Conservation (phyloP, 495 filamentous ascomycete genomes). For the Sphaerosporella brunnea region DNA sequence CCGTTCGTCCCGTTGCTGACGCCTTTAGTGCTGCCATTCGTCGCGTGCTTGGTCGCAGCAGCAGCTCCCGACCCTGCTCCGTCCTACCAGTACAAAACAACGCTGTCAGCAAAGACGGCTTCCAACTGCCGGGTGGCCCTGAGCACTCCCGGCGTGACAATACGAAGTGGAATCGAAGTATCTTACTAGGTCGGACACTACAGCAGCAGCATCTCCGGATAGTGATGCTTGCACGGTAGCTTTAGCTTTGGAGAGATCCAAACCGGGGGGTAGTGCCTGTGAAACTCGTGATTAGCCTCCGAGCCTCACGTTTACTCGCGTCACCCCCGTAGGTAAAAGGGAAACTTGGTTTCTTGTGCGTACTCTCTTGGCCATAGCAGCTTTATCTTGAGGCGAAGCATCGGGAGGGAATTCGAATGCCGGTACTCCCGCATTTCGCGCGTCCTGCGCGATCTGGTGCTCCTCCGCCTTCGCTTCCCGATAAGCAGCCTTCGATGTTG, state of each 20-base stretch:
- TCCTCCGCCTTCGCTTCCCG: slow-evolving; percentile 44
- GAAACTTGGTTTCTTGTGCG: too few relatives aligned
- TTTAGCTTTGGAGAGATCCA: slow-evolving; percentile 13
- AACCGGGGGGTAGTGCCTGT: slow-evolving; percentile 19
- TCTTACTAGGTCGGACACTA: too few relatives aligned
- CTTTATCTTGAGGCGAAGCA: slow-evolving; percentile 69
- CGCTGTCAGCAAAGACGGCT: background rate
- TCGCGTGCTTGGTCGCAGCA: background rate
- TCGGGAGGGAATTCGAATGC: slow-evolving; percentile 79
- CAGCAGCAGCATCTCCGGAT: too few relatives aligned
- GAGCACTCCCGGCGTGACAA: too few relatives aligned
- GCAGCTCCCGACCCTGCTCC: background rate
- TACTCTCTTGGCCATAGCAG: slow-evolving; percentile 60
- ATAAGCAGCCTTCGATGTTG: slow-evolving; percentile 5
- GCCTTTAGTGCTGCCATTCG: slow-evolving; percentile 4
- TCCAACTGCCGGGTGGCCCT: too few relatives aligned
- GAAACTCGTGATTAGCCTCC: background rate
- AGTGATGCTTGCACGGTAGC: background rate
- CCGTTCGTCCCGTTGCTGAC: slow-evolving; percentile 11
- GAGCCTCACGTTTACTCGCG: too few relatives aligned
- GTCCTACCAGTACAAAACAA: background rate
- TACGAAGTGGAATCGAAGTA: too few relatives aligned
- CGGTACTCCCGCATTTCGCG: slow-evolving; percentile 52
- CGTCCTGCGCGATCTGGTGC: slow-evolving; percentile 52
- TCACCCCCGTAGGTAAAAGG: too few relatives aligned